phyloP scores from a whole-genome alignment of 2,329 filamentous ascomycete genomes.

The Aspergillus ibericus region DNA sequence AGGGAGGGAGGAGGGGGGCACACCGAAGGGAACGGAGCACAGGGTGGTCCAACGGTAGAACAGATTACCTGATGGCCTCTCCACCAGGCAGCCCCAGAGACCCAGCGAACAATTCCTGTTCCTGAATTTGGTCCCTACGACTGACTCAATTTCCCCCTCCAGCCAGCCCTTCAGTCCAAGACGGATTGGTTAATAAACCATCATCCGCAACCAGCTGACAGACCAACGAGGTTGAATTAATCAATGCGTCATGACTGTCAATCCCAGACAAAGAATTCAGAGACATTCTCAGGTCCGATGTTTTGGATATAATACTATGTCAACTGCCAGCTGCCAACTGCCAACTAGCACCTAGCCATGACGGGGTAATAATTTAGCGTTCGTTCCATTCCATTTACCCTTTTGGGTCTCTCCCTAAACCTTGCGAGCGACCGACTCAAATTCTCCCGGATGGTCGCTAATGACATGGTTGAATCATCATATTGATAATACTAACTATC shows the following conservation, averaged over 20 bases:
- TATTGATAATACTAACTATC: too few relatives aligned
- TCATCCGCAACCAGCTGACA: not conserved
- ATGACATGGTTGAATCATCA: too few relatives aligned
- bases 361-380: not conserved
- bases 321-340: too few relatives aligned
- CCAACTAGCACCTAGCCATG: too few relatives aligned
- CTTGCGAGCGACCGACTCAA: not conserved
- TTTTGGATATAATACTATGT: conserved; percentile 6
- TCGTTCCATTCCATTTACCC: not conserved
- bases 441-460: too few relatives aligned
- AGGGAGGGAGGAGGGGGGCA: not conserved
- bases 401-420: not conserved
- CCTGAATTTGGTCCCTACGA: conserved; percentile 7
- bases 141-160: not conserved
- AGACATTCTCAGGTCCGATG: not conserved
- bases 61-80: conserved; percentile 5
- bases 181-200: too few relatives aligned
- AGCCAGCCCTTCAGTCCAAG: not conserved
- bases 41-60: not conserved
- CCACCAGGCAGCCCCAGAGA: conserved; percentile 13
- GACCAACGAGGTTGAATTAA: not conserved
- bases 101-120: conserved; percentile 13
- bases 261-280: not conserved
- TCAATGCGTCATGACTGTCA: not conserved
- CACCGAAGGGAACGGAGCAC: not conserved